Base-by-base conservation (phyloP, 352 stramenopile species). In the Pythium sukuiense region DNA sequence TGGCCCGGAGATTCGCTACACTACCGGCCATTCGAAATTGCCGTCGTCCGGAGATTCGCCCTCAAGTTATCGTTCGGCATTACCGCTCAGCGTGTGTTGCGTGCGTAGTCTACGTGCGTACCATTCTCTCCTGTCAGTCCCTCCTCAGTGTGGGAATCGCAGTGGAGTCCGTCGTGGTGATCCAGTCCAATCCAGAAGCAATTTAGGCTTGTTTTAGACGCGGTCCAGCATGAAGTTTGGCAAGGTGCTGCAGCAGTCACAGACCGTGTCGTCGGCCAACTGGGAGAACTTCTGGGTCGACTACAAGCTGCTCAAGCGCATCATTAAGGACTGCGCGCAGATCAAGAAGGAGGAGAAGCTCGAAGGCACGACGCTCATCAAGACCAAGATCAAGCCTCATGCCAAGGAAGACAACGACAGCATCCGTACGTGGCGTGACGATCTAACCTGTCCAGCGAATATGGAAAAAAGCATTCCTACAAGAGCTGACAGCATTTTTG, bases 261-360 rank as follows among this genome's bases (percentile, higher is more conserved):
- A 88, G 74, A 81, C 93, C 48, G 86, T 95, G 71, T 93, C 85
- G 67, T 89, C 86, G 53, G 66, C 63, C 5, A 76, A 76, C 20
- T 96, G 85, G 85, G 86, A 93, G 67, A 53, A 73, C 18, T 85
- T 77, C 63, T 96, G 88, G 88, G 80, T 90, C 33, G 86, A 96
- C 76, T 96, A 96, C 78, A 96, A 96, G 68, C 70, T 90, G 63
- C 85, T 96, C 54, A 96, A 96, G 79, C 81, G 85, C 65, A 94
- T 94, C 69, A 95, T 96, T 72, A 96, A 96, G 66, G 88, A 95
- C 75, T 96, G 87, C 69, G 87, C 85, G 49, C 84, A 94, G 75
- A 87, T 96, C 61, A 81, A 86, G 48, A 93, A 90, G 46, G 85
- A 96, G 62, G 86, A 95, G 63, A 93, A 94, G 66, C 76, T 94